Conservation (phyloP, 164 flowering plant species). For the Malania oleifera region DNA sequence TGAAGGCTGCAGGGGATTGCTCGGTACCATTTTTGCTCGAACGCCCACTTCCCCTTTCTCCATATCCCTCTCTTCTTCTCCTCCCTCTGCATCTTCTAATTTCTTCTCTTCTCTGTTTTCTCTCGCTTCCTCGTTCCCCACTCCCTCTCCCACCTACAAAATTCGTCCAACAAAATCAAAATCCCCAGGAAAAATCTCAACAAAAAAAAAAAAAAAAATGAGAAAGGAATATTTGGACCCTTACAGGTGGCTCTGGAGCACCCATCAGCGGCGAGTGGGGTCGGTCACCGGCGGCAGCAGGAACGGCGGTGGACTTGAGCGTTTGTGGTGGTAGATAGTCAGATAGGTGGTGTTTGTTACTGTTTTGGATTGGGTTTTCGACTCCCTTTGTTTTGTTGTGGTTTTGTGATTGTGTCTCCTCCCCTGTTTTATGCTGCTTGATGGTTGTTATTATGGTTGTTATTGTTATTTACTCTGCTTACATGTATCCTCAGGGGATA, state of each 20-base stretch:
- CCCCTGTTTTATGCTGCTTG: too few relatives aligned
- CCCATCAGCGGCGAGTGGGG: slow-evolving; percentile 2
- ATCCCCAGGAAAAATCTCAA: background rate
- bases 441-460: too few relatives aligned
- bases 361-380: too few relatives aligned
- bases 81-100: background rate
- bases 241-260: slow-evolving; percentile 8
- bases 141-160: slow-evolving; percentile 3
- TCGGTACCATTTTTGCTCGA: slow-evolving; percentile 4
- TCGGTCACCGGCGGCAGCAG: background rate
- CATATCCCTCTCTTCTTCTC: too few relatives aligned
- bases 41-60: slow-evolving; percentile 28
- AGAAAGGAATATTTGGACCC: background rate
- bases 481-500: too few relatives aligned
- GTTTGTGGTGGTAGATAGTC: too few relatives aligned
- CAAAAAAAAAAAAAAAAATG: background rate
- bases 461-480: too few relatives aligned
- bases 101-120: background rate
- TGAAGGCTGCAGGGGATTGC: slow-evolving; percentile 18
- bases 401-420: too few relatives aligned
- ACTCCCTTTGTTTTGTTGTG: too few relatives aligned
- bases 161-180: background rate
- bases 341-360: too few relatives aligned
- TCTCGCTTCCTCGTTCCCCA: background rate
- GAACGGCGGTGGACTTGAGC: background rate